Base-by-base conservation (phyloP, 805 yeast genomes). In the Phaffomyces thermotolerans region DNA sequence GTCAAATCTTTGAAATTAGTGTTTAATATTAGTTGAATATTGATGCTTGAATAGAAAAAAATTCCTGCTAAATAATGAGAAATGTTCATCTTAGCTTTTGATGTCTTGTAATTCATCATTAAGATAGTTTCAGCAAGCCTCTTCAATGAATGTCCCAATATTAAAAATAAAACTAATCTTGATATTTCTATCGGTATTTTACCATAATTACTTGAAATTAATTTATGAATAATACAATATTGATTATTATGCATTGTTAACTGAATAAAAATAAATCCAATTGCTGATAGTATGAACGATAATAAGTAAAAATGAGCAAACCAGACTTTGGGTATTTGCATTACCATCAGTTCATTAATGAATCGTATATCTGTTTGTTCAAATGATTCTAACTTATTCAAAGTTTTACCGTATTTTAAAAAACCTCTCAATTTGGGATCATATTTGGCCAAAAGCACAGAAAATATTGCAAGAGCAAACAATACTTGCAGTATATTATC, bases 11-110 rank as follows among this genome's bases (percentile, higher is more conserved):
- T 43, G 43, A 54, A 50, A 39, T 57, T 49, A 2, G 66, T 52
- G 38, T 60, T 52, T 17, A 59, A 15, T 22, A 63, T 59, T 23
- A 66, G 50, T 20, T 69, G 70, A 8, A 71, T 24, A 42, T 76
- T 70, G 9, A 80, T 63, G 1, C 73, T 58, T 0, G 74, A 43
- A 50, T 84, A 84, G 53, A 78, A 83, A 52, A 69, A 66, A 4
- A 81, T 30, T 0, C 93, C 95, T 4, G 75, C 81, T 1, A 78
- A 40, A 52, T 83, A 84, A 60, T 84, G 93, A 1, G 77, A 66
- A 32, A 82, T 52, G 54, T 83, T 81, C 67, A 84, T 84, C 46
- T 69, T 69, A 3, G 88, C 69, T 1, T 54, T 53, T 12, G 22
- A 20, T 20, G 32, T 23, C 2, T 58, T 36, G 4, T 72, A 78